Percentiles rank a stretch among this genome's conserved stretches.
Evolutionary conservation across 148 eudicot genomes (phyloP).

Genomic region (Simmondsia chinensis): DNA sequence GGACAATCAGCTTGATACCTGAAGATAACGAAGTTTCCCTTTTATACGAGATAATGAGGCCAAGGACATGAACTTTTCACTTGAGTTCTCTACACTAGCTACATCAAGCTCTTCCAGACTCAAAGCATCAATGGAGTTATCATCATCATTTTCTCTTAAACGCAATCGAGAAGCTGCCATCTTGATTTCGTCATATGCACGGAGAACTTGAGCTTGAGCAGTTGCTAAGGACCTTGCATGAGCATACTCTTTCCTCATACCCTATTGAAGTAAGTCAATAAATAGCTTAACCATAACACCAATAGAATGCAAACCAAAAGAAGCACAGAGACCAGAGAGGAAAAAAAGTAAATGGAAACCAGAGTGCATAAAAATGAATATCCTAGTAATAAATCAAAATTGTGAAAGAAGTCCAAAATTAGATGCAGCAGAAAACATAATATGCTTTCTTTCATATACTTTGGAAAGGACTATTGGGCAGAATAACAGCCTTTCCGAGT

Average conservation of each 20-base stretch:
- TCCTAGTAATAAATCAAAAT: too few species aligned
- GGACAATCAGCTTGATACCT: constrained; percentile 32
- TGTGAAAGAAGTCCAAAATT: too few species aligned
- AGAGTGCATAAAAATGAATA: too few species aligned
- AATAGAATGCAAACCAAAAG: too few species aligned
- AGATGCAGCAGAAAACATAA: too few species aligned
- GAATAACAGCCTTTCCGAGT: too few species aligned
- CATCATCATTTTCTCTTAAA: constrained; percentile 59
- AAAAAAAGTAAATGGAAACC: too few species aligned
- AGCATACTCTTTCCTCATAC: constrained; percentile 90
- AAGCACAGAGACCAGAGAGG: too few species aligned
- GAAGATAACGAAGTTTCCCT: constrained; percentile 87
- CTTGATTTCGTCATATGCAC: constrained; percentile 94
- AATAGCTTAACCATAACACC: too few species aligned
- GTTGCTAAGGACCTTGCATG: constrained; percentile 77
- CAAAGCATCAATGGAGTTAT: constrained; percentile 68
- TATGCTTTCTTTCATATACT: too few species aligned
- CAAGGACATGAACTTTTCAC: constrained; percentile 67
- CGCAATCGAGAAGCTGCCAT: constrained; percentile 97
- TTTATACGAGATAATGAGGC: constrained; percentile 58
- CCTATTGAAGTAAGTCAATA: constrained; percentile 21
- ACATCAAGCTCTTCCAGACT: constrained; percentile 74
- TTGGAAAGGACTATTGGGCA: too few species aligned
- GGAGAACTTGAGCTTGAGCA: constrained; percentile 81
- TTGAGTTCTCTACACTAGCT: constrained; percentile 63